These are phyloP conservation scores for Albizia julibrissin DNA, from an alignment of 306 rosid species.

Conservation along the genomic window DNA sequence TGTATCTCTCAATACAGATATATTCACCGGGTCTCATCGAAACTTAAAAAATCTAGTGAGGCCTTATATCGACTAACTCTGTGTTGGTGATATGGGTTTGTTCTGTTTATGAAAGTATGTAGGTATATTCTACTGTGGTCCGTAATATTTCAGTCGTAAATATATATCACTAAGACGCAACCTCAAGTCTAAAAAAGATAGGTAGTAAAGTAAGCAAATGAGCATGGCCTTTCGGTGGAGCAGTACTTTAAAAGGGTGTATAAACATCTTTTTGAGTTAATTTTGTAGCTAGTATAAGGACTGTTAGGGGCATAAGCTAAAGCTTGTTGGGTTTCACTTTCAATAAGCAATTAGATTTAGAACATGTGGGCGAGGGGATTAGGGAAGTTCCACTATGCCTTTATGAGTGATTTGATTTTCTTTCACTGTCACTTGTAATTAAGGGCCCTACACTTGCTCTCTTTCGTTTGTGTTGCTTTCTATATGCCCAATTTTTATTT, in stretches of 20 bases:
- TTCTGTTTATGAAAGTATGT: too few relatives aligned
- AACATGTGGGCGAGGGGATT: conserved; percentile 35
- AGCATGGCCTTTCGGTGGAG: not conserved
- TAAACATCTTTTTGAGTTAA: too few relatives aligned
- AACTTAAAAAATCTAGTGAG: too few relatives aligned
- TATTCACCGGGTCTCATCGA: too few relatives aligned
- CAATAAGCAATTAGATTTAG: conserved; percentile 34
- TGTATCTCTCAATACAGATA: too few relatives aligned
- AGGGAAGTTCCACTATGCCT: conserved; percentile 22
- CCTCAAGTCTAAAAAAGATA: too few relatives aligned
- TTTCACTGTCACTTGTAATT: conserved; percentile 5
- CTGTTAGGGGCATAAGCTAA: conserved; percentile 17
- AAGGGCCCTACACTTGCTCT: conserved; percentile 26
- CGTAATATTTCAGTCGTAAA: too few relatives aligned
- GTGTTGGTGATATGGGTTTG: too few relatives aligned
- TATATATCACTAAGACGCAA: too few relatives aligned
- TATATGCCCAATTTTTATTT: not conserved
- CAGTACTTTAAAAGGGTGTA: not conserved
- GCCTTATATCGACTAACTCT: too few relatives aligned
- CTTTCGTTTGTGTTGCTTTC: conserved; percentile 20
- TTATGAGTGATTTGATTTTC: conserved; percentile 27
- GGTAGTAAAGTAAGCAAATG: not conserved
- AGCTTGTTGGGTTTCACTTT: conserved; percentile 30
- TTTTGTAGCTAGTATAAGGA: conserved; percentile 9
- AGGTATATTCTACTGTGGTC: too few relatives aligned